Conservation (phyloP, 768 basidiomycete genomes). For the Panellus pusillus region DNA sequence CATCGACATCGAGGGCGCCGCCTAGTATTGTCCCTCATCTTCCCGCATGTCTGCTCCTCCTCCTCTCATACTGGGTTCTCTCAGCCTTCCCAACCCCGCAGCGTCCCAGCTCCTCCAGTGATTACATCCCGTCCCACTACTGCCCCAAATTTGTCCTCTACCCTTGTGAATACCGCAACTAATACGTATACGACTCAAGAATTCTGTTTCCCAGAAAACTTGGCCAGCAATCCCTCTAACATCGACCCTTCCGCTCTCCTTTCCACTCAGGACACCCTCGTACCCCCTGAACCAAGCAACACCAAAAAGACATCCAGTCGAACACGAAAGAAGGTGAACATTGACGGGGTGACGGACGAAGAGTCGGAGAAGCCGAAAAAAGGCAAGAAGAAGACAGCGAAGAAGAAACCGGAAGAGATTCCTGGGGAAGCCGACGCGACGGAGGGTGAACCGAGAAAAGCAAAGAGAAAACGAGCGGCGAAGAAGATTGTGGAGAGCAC, state of each 20-base stretch:
- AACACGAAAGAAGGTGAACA: conserved; percentile 8
- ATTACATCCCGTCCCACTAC: not conserved
- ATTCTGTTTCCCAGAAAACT: conserved; percentile 5
- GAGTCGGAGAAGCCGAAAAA: conserved; percentile 5
- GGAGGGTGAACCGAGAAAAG: not conserved
- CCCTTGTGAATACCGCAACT: not conserved
- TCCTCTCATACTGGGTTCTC: conserved; percentile 3
- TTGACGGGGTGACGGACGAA: not conserved
- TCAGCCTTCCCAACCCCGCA: conserved; percentile 4
- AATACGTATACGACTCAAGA: not conserved
- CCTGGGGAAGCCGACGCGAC: not conserved
- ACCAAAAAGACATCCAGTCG: conserved; percentile 5
- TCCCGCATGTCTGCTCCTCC: conserved; percentile 13
- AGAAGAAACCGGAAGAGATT: not conserved
- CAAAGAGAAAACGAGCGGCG: conserved; percentile 9
- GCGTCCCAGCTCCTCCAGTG: conserved; percentile 11
- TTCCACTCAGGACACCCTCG: conserved; percentile 2
- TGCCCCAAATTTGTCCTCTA: conserved; percentile 4
- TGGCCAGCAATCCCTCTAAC: conserved; percentile 7
- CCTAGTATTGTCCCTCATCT: conserved; percentile 2
- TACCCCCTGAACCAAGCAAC: not conserved
- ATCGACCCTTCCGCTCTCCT: not conserved
- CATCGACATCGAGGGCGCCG: conserved; percentile 2
- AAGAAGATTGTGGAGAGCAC: not conserved
- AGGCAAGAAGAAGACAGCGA: not conserved